Conservation (phyloP, 257 asterid species). For the Linaria vulgaris region DNA sequence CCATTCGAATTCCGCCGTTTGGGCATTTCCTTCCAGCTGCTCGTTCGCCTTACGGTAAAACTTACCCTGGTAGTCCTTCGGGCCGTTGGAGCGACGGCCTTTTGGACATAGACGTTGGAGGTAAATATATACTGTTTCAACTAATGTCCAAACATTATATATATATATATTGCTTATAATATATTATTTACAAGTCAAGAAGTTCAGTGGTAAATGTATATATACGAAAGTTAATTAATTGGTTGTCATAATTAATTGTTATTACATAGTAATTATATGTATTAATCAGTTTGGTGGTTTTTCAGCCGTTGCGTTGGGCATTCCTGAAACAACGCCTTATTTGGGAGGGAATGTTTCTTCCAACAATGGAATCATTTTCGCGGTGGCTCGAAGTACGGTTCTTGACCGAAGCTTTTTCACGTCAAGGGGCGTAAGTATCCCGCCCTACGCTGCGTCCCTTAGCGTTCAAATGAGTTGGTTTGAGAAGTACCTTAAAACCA, state of each 20-base stretch:
- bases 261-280: neutral
- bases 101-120: slow-evolving; percentile 6
- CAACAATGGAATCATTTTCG: slow-evolving; percentile 22
- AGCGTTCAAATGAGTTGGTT: slow-evolving; percentile 30
- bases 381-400: slow-evolving; percentile 29
- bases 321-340: slow-evolving; percentile 24
- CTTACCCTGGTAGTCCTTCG: neutral
- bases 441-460: slow-evolving; percentile 20
- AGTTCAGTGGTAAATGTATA: no score
- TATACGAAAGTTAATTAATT: neutral
- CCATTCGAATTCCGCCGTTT: neutral
- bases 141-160: no score
- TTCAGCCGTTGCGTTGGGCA: slow-evolving; percentile 24
- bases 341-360: slow-evolving; percentile 21
- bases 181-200: no score
- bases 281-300: neutral
- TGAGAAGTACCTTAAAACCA: slow-evolving; percentile 17
- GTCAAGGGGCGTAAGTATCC: slow-evolving; percentile 3
- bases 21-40: neutral
- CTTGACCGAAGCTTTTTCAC: slow-evolving; percentile 19
- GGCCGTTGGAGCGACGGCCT: slow-evolving; percentile 21
- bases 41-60: neutral
- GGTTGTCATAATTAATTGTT: neutral
- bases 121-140: neutral
- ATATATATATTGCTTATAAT: no score